Evolutionary conservation across 768 basidiomycete genomes (phyloP), one percentile per base, ranked within the genome.

Genomic region (Amanita thiersii): DNA sequence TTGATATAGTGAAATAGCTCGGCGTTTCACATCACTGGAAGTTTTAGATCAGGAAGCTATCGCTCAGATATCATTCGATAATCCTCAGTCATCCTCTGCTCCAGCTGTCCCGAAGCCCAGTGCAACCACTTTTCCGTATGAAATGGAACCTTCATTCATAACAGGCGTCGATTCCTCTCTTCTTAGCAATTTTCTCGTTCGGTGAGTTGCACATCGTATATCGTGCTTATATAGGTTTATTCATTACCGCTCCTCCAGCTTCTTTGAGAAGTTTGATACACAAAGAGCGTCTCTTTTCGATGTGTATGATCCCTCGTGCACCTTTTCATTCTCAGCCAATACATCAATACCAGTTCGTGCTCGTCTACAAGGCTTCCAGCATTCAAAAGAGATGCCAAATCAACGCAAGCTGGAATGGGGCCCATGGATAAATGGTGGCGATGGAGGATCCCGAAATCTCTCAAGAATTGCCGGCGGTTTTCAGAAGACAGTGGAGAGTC

Each of bases 271-370:
- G 1, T 93, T 87, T 58, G 96, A 99, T 58, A 71, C 64, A 14
- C 77, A 86, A 48, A 79, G 94, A 12, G 61, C 70, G 0, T 62
- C 68, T 0, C 71, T 97, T 4, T 53, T 75, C 11, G 69, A 81
- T 34, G 88, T 73, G 14, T 99, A 98, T 57, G 77, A 86, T 45
- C 78, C 86, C 1, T 64, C 74, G 8, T 86, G 93, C n/a, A 93
- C 91, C 5, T 92, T 97, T 57, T 96, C 92, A 1, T 86, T 82
- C 57, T 85, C 83, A 14, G 77, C 78, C 52, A 93, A 92, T 57
- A 93, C 92, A 1, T 57, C 75, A 4, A 85, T 93, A 47, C 88
- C 88, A 3, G 58, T 70, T 5, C 83, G 92, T 11, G 86, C 88
- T 0, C 74, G 86, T 35, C 68, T 86, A 34, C 73, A 81, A 55